Evolutionary conservation across 176 grass and related monocot genomes (phyloP), one percentile per base, ranked within the genome.

Genomic region (Eleusine indica): DNA sequence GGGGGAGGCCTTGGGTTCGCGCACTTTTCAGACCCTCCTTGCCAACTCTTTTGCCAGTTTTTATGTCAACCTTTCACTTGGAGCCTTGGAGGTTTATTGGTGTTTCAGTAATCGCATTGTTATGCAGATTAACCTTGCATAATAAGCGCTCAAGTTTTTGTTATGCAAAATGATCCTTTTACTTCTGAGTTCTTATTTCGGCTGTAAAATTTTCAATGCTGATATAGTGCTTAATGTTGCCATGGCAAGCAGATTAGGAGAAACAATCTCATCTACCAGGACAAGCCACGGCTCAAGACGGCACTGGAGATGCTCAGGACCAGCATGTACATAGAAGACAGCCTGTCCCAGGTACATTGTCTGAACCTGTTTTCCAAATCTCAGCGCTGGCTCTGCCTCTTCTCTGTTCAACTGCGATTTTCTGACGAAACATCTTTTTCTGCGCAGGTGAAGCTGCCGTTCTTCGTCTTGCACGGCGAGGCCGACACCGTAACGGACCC

Each of bases 401-500:
- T 11, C 9, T 29, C 29, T 47, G 19, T 4, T 28, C 22, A 62
- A 28, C 22, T 73, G n/a, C 6, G 3, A 6, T 15, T 66, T 22
- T 10, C n/a, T 57, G 18, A 57, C 80, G 35, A 18, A 40, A 85
- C 15, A 1, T 64, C 61, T 25, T 52, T 52, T 30, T 1, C 25
- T 46, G 32, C 48, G 12, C 76, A 90, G 89, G 96, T 98, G 85
- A 95, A 80, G 69, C 62, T 98, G 57, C 93, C 96, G 5, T 98
- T 95, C 89, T 82, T 95, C 76, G 87, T 98, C 41, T 84, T 98
- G 81, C 96, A 98, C 46, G 96, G 93, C 64, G 91, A 91, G 85
- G 92, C 93, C 4, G 96, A 95, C 87, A 95, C 80, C 14, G 96
- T 98, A 65, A 98, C 91, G 9, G 96, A 98, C 73, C 96, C 93